Evolutionary conservation across 192 early-diverging fungal species (phyloP).

Genomic region (Haplosporangium gracile): DNA sequence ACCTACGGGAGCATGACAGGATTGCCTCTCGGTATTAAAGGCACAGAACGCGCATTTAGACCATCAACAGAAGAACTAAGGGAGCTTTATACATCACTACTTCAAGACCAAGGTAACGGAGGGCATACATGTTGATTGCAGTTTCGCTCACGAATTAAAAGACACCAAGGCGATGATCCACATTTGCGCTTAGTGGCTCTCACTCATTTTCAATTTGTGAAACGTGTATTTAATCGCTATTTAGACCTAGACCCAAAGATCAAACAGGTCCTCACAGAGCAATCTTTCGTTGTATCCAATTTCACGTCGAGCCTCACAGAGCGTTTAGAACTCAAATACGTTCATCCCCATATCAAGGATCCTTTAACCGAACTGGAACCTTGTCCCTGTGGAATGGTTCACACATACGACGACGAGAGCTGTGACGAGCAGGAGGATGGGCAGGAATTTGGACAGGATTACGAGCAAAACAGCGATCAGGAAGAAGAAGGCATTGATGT

Average conservation of each 20-base stretch:
- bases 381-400: conserved; percentile 27
- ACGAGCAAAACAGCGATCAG: conserved; percentile 32
- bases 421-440: conserved; percentile 7
- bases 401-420: conserved; percentile 4
- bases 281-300: conserved; percentile 33
- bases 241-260: conserved; percentile 34
- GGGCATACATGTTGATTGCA: neutral
- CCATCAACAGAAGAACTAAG: conserved; percentile 37
- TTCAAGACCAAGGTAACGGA: conserved; percentile 38
- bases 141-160: neutral
- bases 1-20: neutral
- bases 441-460: conserved; percentile 7
- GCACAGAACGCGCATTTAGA: conserved; percentile 7
- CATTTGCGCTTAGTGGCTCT: neutral
- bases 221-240: neutral
- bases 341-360: conserved; percentile 9
- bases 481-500: conserved; percentile 30
- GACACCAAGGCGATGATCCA: neutral
- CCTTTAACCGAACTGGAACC: neutral
- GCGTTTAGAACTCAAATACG: conserved; percentile 17
- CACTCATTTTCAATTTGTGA: neutral
- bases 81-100: conserved; percentile 34
- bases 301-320: conserved; percentile 33
- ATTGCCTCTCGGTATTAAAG: neutral
- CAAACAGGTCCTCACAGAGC: conserved; percentile 21